Base-by-base conservation (phyloP, 257 asterid species). In the Solanum verrucosum region DNA sequence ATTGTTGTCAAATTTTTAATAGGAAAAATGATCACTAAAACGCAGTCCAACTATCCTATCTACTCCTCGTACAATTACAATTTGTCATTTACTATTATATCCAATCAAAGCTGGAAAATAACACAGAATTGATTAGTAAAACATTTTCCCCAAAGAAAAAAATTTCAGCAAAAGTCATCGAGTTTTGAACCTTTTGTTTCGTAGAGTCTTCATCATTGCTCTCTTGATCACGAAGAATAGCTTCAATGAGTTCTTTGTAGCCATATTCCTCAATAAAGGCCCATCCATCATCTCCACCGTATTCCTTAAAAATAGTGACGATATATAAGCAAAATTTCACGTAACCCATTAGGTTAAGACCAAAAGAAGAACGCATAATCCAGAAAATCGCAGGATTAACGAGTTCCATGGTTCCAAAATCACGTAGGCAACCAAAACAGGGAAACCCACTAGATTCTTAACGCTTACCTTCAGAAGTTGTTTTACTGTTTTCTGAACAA, bases 231-330 rank as follows among this genome's bases (percentile, higher is more conserved):
- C 89, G 88, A 88, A 91, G 71, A 68, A 91, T 44, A n/a, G 91
- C 91, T 1, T 91, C 92, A 46, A 91, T 23, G 9, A 91, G 90
- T 60, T 67, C 91, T 25, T 35, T 77, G 63, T 91, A 90, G 12
- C 81, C 59, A 14, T 68, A 59, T 15, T 83, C 89, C 89, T 90
- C 92, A 18, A 90, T 86, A 88, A 91, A 90, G n/a, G 14, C 59
- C 93, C 93, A 91, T 33, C 78, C 12, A 84, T 88, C 88, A 33
- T 88, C 88, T 46, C 91, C 89, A 20, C 89, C 93, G 16, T 90
- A 91, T 65, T 20, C 89, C 92, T 91, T 27, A 27, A 34, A 67
- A 42, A 14, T 13, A 70, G 75, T 27, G 21, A 70, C 75, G 37
- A 70, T 16, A 52, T 34, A 29, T 25, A 34, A 14, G 13, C 46